phyloP scores from a whole-genome alignment of 208 protist genomes.

The Entamoeba histolytica region DNA sequence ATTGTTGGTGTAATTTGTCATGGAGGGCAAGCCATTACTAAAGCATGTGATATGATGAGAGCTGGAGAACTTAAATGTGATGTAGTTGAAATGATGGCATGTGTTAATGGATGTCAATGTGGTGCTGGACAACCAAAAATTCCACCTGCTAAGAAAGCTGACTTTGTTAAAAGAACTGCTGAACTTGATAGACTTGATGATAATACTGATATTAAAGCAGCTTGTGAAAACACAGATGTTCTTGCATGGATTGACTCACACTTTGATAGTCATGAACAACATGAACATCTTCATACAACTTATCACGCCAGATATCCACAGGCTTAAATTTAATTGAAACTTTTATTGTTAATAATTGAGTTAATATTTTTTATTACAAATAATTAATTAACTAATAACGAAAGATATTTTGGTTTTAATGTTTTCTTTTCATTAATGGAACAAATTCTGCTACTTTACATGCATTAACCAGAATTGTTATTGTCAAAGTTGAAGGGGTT shows the following conservation, averaged over 20 bases:
- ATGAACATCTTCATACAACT: neutral
- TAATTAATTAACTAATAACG: too few relatives aligned
- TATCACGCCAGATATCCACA: neutral
- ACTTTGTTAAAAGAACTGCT: neutral
- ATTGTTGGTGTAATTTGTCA: neutral
- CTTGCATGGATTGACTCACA: neutral
- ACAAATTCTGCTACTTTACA: too few relatives aligned
- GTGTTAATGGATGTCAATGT: constrained; percentile 31
- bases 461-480: too few relatives aligned
- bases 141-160: neutral
- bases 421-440: too few relatives aligned
- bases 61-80: neutral
- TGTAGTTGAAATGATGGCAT: constrained; percentile 36
- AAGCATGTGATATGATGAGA: neutral
- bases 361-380: too few relatives aligned
- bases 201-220: neutral
- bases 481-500: too few relatives aligned
- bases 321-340: too few relatives aligned
- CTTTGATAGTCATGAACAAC: neutral
- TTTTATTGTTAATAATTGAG: too few relatives aligned
- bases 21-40: neutral
- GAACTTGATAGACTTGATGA: neutral
- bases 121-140: constrained; percentile 32
- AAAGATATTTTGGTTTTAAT: too few relatives aligned
- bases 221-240: neutral